Base-by-base conservation (phyloP, 805 yeast species). In the Yamadazyma laniorum region DNA sequence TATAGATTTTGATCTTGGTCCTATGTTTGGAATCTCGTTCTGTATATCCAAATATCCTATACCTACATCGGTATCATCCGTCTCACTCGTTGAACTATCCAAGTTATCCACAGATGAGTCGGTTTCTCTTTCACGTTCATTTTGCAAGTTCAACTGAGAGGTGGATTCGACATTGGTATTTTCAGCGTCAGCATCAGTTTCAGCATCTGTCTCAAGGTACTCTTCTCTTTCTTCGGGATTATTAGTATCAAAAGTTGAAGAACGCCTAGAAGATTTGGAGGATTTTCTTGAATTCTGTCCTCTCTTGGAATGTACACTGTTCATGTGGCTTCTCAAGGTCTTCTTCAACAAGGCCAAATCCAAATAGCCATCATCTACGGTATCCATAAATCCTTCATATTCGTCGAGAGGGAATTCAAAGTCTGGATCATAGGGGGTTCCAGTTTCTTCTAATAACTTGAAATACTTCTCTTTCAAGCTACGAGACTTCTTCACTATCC, bases 321-420 rank as follows among this genome's bases (percentile, higher is more conserved):
- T 40, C 31, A 54, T 55, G 38, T 59, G 56, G 25, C 50, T 43
- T 16, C 55, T 58, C 1, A 70, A 58, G 2, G 77, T 68, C 39
- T 74, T 73, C 52, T 73, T 70, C 49, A 81, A 58, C 21, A 80
- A 54, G 0, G 72, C 67, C 28, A 77, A 48, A 56, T 82, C 85
- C 55, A 80, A 57, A 47, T 72, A 72, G 1, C 87, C 88, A 54
- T 81, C 83, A 54, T 82, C 87, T 31, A 79, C 72, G 6, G 80
- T 74, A 42, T 73, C 74, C 52, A 81, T 59, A 19, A 78, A 74
- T 9, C 70, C 70, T 40, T 79, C 80, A 43, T 79, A 72, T 37
- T 72, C 77, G 31, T 70, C 70, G 35, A 81, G 51, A 2, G 74
- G 71, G 34, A 65, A 67, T 18, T 48, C 50, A 26, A 59, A 55